Percentiles rank a stretch among this genome's conserved stretches.
Evolutionary conservation across 495 filamentous ascomycete species (phyloP).

Genomic region (Aspergillus bridgeri): DNA sequence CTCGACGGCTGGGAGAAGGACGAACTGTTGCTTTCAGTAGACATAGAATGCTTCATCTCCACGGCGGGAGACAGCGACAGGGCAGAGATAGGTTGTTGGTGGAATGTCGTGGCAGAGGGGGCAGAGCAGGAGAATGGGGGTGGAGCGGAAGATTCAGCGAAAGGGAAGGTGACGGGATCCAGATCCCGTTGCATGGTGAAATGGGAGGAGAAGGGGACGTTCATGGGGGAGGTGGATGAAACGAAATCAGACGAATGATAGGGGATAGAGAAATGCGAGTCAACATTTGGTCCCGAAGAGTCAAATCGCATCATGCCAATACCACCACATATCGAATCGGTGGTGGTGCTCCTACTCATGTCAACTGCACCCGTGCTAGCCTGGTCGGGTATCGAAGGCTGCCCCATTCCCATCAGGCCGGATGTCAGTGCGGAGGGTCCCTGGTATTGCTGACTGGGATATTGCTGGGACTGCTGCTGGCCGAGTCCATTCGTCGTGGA

Average conservation of each 20-base stretch:
- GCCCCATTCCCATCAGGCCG: slow-evolving; percentile 13
- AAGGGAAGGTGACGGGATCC: slow-evolving; percentile 25
- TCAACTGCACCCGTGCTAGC: slow-evolving; percentile 25
- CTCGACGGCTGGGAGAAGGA: slow-evolving; percentile 32
- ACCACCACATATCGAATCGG: slow-evolving; percentile 43
- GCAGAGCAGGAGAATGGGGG: slow-evolving; percentile 36
- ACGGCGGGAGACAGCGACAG: slow-evolving; percentile 19
- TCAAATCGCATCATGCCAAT: slow-evolving; percentile 45
- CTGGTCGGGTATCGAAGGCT: slow-evolving; percentile 20
- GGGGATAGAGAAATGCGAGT: slow-evolving; percentile 29
- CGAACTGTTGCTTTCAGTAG: slow-evolving; percentile 32
- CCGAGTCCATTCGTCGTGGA: slow-evolving; percentile 25
- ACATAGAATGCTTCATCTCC: slow-evolving; percentile 37
- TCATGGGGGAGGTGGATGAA: slow-evolving; percentile 28
- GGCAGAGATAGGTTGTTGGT: slow-evolving; percentile 13
- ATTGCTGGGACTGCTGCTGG: slow-evolving; percentile 23
- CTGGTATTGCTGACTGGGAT: slow-evolving; percentile 16
- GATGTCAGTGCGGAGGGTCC: slow-evolving; percentile 14
- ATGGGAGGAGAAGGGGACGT: slow-evolving; percentile 27
- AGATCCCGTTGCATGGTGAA: slow-evolving; percentile 29
- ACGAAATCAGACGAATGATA: slow-evolving; percentile 33
- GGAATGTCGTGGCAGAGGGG: slow-evolving; percentile 27
- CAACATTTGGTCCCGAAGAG: slow-evolving; percentile 36
- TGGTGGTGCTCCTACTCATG: slow-evolving; percentile 46
- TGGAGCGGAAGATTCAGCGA: slow-evolving; percentile 24